Evolutionary conservation across 768 basidiomycete species (phyloP), one percentile per base, ranked within the genome.

Genomic region (Hericium coralloides): DNA sequence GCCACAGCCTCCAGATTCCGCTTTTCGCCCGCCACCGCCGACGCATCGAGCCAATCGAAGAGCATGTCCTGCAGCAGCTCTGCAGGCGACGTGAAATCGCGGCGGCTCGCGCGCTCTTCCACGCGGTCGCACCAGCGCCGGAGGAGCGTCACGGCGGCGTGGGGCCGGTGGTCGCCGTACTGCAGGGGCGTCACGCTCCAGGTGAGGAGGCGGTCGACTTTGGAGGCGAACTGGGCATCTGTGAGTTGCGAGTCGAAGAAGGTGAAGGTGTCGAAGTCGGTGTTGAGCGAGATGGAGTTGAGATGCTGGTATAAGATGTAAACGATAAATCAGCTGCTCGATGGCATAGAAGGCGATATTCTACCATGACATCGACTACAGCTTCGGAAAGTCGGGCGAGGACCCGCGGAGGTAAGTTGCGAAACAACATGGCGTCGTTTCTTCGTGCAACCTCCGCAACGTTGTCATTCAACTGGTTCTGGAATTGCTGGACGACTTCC

Each of bases 161-260:
- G 87, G 1, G 87, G 82, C 37, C 90, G 76, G 62, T 92, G 91
- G 47, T 90, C 85, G 10, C 91, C 90, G 58, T 85, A 91, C 68
- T 92, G 91, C 17, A 88, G 73, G 2, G 84, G 80, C 0, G 89
- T 89, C 25, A 92, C 82, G 63, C 82, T 81, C 90, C 91, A 93
- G 0, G 87, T 87, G 10, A 92, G 75, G 2, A 92, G 75, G 53
- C 84, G 78, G 60, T 88, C 82, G 17, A 92, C 77, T 65, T 91
- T 89, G 57, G 79, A 78, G n/a, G 75, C 70, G 63, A 90, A 88
- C 12, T 69, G 60, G 47, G 36, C 45, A 50, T 39, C 53, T 54
- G 25, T 68, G 66, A 2, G 67, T 65, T 26, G 72, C 73, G 9
- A 73, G 7, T 78, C 74, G 61, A 92, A 88, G 66, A 86, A 89